Conservation (phyloP, 768 basidiomycete species). For the Tylopilus subfusipes region DNA sequence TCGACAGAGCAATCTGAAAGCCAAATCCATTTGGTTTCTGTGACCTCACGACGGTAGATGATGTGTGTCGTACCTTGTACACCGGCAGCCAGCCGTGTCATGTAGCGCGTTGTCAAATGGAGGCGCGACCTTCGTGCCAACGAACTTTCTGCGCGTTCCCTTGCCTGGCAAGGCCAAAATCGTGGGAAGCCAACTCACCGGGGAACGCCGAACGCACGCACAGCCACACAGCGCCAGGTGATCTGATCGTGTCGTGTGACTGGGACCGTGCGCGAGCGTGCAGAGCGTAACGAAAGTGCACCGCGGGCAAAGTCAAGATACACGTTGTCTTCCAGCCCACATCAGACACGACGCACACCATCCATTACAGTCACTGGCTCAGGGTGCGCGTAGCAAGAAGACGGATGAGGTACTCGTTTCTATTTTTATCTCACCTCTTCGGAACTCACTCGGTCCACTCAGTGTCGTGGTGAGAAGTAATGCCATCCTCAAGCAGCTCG, state of each 20-base stretch:
- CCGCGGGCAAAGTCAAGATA: conserved; percentile 64
- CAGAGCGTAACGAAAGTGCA: conserved; percentile 47
- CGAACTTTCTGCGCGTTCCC: conserved; percentile 13
- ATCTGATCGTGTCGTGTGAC: too few relatives aligned
- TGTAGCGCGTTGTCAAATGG: conserved; percentile 5
- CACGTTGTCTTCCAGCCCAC: conserved; percentile 88
- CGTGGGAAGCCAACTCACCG: too few relatives aligned
- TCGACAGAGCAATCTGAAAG: neutral
- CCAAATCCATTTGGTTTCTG: neutral
- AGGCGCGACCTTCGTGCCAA: conserved; percentile 5
- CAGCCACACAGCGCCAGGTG: too few relatives aligned
- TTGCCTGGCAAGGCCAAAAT: too few relatives aligned
- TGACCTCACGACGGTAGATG: neutral
- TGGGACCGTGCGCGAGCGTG: too few relatives aligned
- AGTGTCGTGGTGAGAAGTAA: conserved; percentile 84
- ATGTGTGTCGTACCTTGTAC: conserved; percentile 14
- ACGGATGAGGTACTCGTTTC: conserved; percentile 57
- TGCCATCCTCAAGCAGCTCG: conserved; percentile 81
- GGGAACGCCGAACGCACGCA: too few relatives aligned
- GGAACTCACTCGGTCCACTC: conserved; percentile 14
- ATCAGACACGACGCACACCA: conserved; percentile 83
- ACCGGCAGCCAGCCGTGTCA: conserved; percentile 1
- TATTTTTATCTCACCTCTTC: conserved; percentile 14
- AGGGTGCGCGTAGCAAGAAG: conserved; percentile 71
- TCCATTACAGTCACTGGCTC: conserved; percentile 85